Base-by-base conservation (phyloP, 805 yeast genomes). In the Grigorovia transvaalensis region DNA sequence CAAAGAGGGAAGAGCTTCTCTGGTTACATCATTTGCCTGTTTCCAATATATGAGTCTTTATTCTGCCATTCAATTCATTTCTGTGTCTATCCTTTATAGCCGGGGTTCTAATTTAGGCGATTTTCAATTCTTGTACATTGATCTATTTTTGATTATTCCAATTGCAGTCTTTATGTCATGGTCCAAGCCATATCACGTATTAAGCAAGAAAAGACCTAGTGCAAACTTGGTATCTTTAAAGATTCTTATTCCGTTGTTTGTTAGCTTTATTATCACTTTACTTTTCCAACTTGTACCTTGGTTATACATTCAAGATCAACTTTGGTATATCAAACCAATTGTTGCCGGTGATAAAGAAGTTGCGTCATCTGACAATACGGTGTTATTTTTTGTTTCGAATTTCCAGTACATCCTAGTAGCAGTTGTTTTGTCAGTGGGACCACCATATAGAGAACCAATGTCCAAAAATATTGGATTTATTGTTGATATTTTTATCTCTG, bases 31-130 rank as follows among this genome's bases (percentile, higher is more conserved):
- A 56, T 93, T 93, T 69, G 84, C 96, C 41, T 93, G 99, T 68
- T 93, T 93, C 80, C 95, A 89, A 76, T 93, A 87, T 72, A 93
- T 93, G 99, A 88, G 97, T 50, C 70, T 95, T 53, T 93, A 93
- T 70, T 88, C 96, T 1, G 98, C 98, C 1, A 93, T 93, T 61
- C 99, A 93, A 68, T 93, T 93, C 63, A 76, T 88, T 50, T 79
- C 96, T 0, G 95, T 93, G 41, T 78, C 93, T 0, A 80, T 93
- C 18, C 68, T 93, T 53, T 93, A 93, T 71, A 81, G 84, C 58
- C 75, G 86, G 51, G 99, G 99, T 5, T 81, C 95, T 2, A 93
- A 93, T 65, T 71, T 93, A 53, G 99, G 99, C 9, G 99, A 93
- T 69, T 90, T 93, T 71, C 99, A 93, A 70, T 93, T 91, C 63